phyloP scores from a whole-genome alignment of 169 alveolate genomes.

The Miamiensis avidus region DNA sequence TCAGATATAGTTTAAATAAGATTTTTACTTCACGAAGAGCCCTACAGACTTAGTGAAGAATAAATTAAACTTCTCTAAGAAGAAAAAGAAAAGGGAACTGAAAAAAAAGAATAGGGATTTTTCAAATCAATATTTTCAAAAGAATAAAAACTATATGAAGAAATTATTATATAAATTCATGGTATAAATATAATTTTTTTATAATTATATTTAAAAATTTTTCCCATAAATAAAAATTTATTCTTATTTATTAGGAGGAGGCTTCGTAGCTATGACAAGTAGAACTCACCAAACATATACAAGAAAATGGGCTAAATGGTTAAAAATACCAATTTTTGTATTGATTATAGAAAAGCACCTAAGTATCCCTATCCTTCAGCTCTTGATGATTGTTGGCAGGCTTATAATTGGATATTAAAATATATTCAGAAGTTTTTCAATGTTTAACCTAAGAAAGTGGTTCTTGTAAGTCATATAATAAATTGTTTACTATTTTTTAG shows the following conservation, averaged over 20 bases:
- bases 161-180: not conserved
- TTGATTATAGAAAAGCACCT: slow-evolving; percentile 86
- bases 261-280: slow-evolving; percentile 84
- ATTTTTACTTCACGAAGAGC: too few relatives aligned
- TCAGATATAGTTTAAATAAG: not conserved
- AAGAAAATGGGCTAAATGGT: slow-evolving; percentile 78
- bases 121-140: too few relatives aligned
- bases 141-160: not conserved
- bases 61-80: not conserved
- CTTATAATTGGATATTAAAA: slow-evolving; percentile 81
- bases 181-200: not conserved
- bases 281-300: slow-evolving; percentile 79
- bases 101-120: not conserved
- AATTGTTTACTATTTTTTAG: too few relatives aligned
- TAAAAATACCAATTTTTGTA: slow-evolving; percentile 80
- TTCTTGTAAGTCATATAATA: not conserved
- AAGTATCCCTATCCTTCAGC: slow-evolving; percentile 83
- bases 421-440: slow-evolving; percentile 52
- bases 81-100: not conserved
- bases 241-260: slow-evolving; percentile 90
- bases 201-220: too few relatives aligned
- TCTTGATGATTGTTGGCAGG: slow-evolving; percentile 85
- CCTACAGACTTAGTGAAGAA: not conserved
- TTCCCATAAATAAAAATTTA: not conserved
- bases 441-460: slow-evolving; percentile 19